phyloP scores from a whole-genome alignment of 257 asterid genomes.

The Euphrasia confusa region DNA sequence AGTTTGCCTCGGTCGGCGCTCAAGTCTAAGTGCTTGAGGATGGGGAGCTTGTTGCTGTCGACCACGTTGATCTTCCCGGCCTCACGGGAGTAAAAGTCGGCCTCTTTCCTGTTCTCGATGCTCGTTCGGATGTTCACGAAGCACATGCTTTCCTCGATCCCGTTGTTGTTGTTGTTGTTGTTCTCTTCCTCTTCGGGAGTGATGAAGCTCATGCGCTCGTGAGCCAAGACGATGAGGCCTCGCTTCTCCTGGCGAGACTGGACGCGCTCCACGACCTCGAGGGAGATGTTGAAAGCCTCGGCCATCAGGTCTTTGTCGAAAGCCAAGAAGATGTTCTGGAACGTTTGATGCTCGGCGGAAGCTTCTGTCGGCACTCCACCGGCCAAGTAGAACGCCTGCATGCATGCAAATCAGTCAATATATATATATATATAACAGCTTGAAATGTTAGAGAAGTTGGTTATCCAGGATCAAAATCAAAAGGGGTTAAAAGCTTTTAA shows the following conservation, averaged over 20 bases:
- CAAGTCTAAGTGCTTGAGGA: slow-evolving; percentile 31
- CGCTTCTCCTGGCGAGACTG: slow-evolving; percentile 38
- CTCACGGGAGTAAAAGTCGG: slow-evolving; percentile 53
- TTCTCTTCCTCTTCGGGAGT: slow-evolving; percentile 36
- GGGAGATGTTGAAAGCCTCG: slow-evolving; percentile 48
- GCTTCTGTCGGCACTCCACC: slow-evolving; percentile 29
- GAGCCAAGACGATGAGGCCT: slow-evolving; percentile 48
- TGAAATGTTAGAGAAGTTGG: too few species aligned
- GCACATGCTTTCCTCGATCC: slow-evolving; percentile 52
- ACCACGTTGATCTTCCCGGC: slow-evolving; percentile 59
- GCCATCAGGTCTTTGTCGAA: slow-evolving; percentile 50
- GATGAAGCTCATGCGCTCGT: slow-evolving; percentile 37
- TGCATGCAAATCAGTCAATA: too few species aligned
- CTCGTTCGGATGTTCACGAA: slow-evolving; percentile 42
- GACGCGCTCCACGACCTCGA: slow-evolving; percentile 34
- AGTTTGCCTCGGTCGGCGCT: slow-evolving; percentile 63
- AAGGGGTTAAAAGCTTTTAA: too few species aligned
- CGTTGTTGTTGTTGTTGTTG: slow-evolving; percentile 23
- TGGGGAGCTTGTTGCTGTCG: slow-evolving; percentile 53
- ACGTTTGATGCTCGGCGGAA: slow-evolving; percentile 15
- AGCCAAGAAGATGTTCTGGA: slow-evolving; percentile 44
- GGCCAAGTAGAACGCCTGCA: not conserved
- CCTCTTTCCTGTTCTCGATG: slow-evolving; percentile 34
- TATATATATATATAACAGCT: too few species aligned
- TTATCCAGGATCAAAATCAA: too few species aligned